Base-by-base conservation (phyloP, 2,329 filamentous ascomycete genomes). In the Fusarium guadeloupense region DNA sequence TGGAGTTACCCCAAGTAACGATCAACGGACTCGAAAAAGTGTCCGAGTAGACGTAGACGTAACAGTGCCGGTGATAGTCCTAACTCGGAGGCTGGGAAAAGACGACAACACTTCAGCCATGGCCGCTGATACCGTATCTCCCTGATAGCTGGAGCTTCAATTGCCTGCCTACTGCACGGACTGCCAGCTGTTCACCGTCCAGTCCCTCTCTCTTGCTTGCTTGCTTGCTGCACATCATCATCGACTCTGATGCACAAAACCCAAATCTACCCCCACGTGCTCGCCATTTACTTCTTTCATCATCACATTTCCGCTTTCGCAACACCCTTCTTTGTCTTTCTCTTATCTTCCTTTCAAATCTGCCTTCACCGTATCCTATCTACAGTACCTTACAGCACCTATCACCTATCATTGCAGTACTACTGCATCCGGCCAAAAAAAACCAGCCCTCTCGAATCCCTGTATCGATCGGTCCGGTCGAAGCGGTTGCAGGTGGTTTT, bases 371-470 rank as follows among this genome's bases (percentile, higher is more conserved):
- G 50, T 26, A 26, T 26, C n/a, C n/a, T 52, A 63, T 55, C 60
- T 28, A 50, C 43, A n/a, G n/a, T n/a, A n/a, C n/a, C n/a, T n/a
- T n/a, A n/a, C n/a, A n/a, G n/a, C 34, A 31, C 28, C 31, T 19
- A n/a, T 16, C 42, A 37, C 44, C 50, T 63, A 38, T 60, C 55
- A 47, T 46, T 56, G 44, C 49, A 39, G 44, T 52, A 45, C 35
- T 61, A 56, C 55, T 56, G 46, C 55, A 64, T 61, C 57, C 60
- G 60, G 60, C 60, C 49, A 64, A 56, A 64, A 51, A 64, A 56
- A 64, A 53, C 35, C 45, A 50, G 52, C 47, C 44, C 49, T 48
- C 39, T 60, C 60, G 63, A 64, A 64, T 54, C 60, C 55, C 50
- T 64, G 60, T 26, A 45, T 64, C 60, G 57, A 47, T 57, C 51